Base-by-base conservation (phyloP, 345 rosid species). In the Clausena lansium region DNA sequence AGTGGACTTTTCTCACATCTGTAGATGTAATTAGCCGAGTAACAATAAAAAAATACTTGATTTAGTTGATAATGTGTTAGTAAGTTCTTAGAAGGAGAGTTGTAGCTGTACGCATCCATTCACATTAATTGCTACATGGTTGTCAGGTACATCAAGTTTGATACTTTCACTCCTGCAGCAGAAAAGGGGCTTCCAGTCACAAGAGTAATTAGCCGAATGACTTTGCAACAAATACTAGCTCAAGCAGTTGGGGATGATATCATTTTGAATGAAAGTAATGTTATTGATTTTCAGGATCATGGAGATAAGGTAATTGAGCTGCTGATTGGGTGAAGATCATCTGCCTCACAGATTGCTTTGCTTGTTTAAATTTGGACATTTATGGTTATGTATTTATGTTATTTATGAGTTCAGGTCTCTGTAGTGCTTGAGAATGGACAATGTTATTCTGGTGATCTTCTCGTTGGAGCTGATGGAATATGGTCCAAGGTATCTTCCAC, bases 381-480 rank as follows among this genome's bases (percentile, higher is more conserved):
- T 22, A 22, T 50, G 64, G 1, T 45, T 41, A 35, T 70, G 50
- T 74, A 65, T 50, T 80, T 78, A 1, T 75, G 76, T 79, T 32
- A 72, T 86, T 76, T 52, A 24, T 58, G 70, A 30, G 71, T 78
- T 65, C 84, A 95, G 99, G 96, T 96, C 8, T 84, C 91, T 3
- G 99, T 89, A 77, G 82, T 77, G 71, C 93, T 96, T 20, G 97
- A 94, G 86, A 89, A 91, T 83, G 99, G 97, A 41, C 81, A 89
- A 39, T 81, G 79, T 0, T 89, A 76, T 74, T 89, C 89, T 76
- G 99, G 99, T 62, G 98, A 96, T 84, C 82, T 96, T 76, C 93
- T 94, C 61, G 92, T 96, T 71, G 98, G 97, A 76, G 97, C 97
- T 62, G 98, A 96, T 85, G 99, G 99, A 70, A 96, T 96, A 79